These are phyloP conservation scores for Lophiostoma macrostomum DNA, from an alignment of 495 filamentous ascomycete species.

Conservation along the genomic window DNA sequence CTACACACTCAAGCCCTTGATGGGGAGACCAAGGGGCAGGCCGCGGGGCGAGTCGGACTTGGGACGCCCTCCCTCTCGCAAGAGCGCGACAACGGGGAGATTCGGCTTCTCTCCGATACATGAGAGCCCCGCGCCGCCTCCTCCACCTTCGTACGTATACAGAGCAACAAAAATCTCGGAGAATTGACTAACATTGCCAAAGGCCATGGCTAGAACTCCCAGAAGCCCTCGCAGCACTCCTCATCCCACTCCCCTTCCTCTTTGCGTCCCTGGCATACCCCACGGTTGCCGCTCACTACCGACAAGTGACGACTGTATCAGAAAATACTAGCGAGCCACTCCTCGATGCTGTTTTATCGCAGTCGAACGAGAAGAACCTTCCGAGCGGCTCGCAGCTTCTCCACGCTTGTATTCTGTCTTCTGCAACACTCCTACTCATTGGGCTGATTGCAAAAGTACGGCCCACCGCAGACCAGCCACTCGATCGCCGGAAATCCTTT, in stretches of 20 bases:
- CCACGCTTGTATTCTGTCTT: conserved; percentile 41
- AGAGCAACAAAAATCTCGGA: conserved; percentile 7
- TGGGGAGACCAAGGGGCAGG: conserved; percentile 32
- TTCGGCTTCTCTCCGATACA: conserved; percentile 34
- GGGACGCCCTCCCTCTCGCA: conserved; percentile 26
- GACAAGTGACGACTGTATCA: conserved; percentile 7
- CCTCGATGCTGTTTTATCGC: conserved; percentile 5
- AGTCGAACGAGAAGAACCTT: background rate
- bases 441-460: conserved; percentile 42
- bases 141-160: conserved; percentile 13
- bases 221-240: conserved; percentile 39
- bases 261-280: conserved; percentile 32
- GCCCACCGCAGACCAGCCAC: conserved; percentile 20
- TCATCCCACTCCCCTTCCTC: conserved; percentile 39
- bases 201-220: conserved; percentile 35
- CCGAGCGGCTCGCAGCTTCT: conserved; percentile 22
- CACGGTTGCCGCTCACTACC: conserved; percentile 5
- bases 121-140: conserved; percentile 14
- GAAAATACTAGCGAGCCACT: background rate
- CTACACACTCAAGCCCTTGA: conserved; percentile 37
- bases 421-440: conserved; percentile 43
- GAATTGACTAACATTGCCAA: conserved; percentile 1
- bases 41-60: conserved; percentile 39
- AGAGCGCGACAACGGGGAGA: conserved; percentile 1
- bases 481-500: conserved; percentile 40